Evolutionary conservation across 148 eudicot species (phyloP), one percentile per base, ranked within the genome.

Genomic region (Simmondsia chinensis): DNA sequence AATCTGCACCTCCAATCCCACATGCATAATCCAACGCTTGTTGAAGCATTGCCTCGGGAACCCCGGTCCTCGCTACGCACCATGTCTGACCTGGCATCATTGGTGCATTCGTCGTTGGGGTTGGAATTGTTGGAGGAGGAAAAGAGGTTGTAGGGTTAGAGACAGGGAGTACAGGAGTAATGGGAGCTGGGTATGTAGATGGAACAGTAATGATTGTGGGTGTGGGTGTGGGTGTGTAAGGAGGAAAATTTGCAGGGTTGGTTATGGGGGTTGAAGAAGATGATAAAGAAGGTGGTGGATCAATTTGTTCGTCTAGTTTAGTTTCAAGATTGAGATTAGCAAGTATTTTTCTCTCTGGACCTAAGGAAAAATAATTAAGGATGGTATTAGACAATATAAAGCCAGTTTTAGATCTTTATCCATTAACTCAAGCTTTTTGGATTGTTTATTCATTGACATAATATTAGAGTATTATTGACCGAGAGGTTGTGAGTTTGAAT

Each of bases 21-120:
- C 99, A 91, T 0, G 99, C 94, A 59, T 86, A 91, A 56, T 91
- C 96, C 10, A 91, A 58, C 7, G 72, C 99, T 4, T 70, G 32
- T 43, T 91, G 99, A 12, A 91, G 43, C 0, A 64, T 47, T 27
- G 44, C 41, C 64, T 82, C 79, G 1, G 54, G 16, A 0, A 66
- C 72, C 3, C 99, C 99, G 13, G 49, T 53, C 61, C 58, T 75
- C 0, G 82, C 99, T 17, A 91, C 60, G 38, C 99, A 91, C 99
- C 96, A 91, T 20, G 72, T 65, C 59, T 82, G 89, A 27, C 94
- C 95, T 4, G 66, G 19, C 26, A 21, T 33, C 13, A 55, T 32
- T 0, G 77, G 77, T 5, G 52, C 61, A 35, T 39, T 55, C 9
- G 65, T 35, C 0, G 66, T 38, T 10, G 61, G 50, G 3, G 64